Evolutionary conservation across 2,329 filamentous ascomycete genomes (phyloP), one percentile per base, ranked within the genome.

Genomic region (Aspergillus aculeatus): DNA sequence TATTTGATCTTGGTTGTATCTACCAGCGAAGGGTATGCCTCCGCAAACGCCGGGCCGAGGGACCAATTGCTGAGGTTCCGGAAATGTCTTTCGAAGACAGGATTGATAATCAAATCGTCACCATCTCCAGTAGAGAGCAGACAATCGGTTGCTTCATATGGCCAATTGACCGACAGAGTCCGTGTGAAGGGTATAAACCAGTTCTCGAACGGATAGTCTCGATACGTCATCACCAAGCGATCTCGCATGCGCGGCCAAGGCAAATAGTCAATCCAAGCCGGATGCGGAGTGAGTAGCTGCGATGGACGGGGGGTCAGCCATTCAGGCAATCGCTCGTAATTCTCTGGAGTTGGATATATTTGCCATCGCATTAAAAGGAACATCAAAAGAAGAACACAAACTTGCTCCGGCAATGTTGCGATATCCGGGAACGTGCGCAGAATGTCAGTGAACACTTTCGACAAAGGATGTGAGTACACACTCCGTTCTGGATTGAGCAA

Each of bases 341-440:
- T 96, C 66, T 92, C 89, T 61, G 83, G 82, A 0, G 90, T 91
- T 0, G 92, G 91, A 29, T 85, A 85, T 58, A 96, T 89, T 72
- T 91, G 87, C 91, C 92, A 96, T 47, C 89, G 85, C 88, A 95
- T 91, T 64, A 92, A 72, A 32, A 93, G 82, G 75, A 96, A 96
- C 90, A 96, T 96, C 70, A 89, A 80, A 73, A 93, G 96, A 7
- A 96, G 82, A 6, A 91, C 86, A 9, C 89, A 92, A 0, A 96
- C 86, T 68, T 90, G 89, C 75, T 96, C 92, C 0, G 92, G 92
- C 0, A 96, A 82, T n/a, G 82, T 83, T 4, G 83, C 85, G 31
- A 96, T 86, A 67, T 90, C 88, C 0, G 92, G 91, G 67, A 96
- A 96, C n/a, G 89, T 91, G 64, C 85, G 82, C 11, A 96, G 80